Evolutionary conservation across 78 protist genomes (phyloP), one percentile per base, ranked within the genome.

Genomic region (Dictyostelium discoideum): DNA sequence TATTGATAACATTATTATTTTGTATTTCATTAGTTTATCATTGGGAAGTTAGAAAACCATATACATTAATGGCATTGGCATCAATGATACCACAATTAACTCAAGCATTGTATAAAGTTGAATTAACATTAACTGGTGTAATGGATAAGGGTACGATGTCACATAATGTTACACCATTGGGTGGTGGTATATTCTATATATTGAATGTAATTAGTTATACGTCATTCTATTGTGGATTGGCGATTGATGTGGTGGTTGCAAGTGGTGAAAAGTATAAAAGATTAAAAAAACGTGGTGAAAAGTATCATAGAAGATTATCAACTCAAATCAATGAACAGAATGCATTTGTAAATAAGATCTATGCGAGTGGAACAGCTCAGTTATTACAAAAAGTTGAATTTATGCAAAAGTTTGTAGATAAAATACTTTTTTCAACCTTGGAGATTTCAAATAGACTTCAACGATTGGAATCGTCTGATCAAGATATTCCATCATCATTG

Each of bases 101-200:
- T 4, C 67, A 67, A 16, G 74, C 81, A 22, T 85, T 89, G 37
- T 89, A 89, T 63, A 37, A 46, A 1, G 29, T 89, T 6, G 94
- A 89, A 26, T 18, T 26, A 26, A 16, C 86, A 16, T 6, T 89
- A 54, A 7, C 86, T 0, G 86, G 22, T 6, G 86, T 13, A 18
- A 69, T 69, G 32, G 77, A 69, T 69, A 69, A 69, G 26, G 77
- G 42, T 9, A 32, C 76, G 1, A 20, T 26, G 26, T 14, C 80
- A 39, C 13, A 60, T 0, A 74, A 84, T 10, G 39, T 18, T 5
- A 20, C 39, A 16, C 94, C 94, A 14, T 48, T 57, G 14, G 94
- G 85, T 20, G 94, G 94, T 26, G 94, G 94, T 9, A 89, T 89
- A 1, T 89, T 89, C 39, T 89, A 89, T 50, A 89, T 89, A 16